Conservation (phyloP, 495 filamentous ascomycete species). For the Amniculicola lignicola region DNA sequence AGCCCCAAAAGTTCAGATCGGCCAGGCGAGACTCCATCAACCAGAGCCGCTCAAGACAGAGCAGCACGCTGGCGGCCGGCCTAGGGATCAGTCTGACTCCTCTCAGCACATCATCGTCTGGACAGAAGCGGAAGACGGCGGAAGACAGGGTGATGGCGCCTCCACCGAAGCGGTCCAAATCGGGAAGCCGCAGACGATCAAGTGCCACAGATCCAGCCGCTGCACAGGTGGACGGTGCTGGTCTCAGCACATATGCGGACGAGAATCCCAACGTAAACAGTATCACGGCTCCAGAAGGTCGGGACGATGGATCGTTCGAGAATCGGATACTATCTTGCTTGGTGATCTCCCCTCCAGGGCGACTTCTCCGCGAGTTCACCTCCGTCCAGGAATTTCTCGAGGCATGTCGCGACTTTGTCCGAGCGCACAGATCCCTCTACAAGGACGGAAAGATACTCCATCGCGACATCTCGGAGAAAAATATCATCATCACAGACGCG, state of each 20-base stretch:
- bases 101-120: slow-evolving; percentile 1
- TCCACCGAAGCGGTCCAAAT: slow-evolving; percentile 1
- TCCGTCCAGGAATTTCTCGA: slow-evolving; percentile 37
- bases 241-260: not conserved
- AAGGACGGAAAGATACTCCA: slow-evolving; percentile 44
- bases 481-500: slow-evolving; percentile 40
- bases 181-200: not conserved
- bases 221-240: not conserved
- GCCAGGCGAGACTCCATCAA: not conserved
- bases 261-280: not conserved
- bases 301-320: slow-evolving; percentile 6
- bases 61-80: not conserved
- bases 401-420: slow-evolving; percentile 8
- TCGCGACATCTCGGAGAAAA: slow-evolving; percentile 44
- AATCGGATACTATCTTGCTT: slow-evolving; percentile 16
- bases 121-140: not conserved
- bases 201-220: not conserved
- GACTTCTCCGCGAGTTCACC: slow-evolving; percentile 30
- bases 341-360: slow-evolving; percentile 7
- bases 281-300: not conserved
- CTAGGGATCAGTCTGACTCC: not conserved
- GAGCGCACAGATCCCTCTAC: slow-evolving; percentile 38
- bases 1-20: slow-evolving; percentile 8
- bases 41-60: not conserved
- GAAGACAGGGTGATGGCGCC: not conserved